Conservation (phyloP, 73 alveolate species). For the Tetrahymena malaccensis region DNA sequence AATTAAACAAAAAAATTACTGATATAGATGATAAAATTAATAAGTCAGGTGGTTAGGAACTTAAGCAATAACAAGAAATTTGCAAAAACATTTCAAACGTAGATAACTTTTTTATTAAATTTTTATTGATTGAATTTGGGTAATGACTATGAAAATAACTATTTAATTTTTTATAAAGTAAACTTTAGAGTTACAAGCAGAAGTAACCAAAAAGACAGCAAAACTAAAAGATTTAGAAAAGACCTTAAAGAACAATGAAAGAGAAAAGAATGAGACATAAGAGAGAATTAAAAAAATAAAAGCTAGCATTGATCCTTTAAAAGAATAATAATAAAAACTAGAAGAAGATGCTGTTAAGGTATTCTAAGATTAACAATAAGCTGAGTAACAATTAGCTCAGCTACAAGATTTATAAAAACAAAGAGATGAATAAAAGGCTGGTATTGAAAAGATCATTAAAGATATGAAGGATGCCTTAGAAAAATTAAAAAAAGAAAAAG, state of each 20-base stretch:
- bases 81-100: slow-evolving; percentile 34
- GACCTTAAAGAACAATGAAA: slow-evolving; percentile 31
- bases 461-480: not conserved
- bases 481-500: slow-evolving; percentile 13
- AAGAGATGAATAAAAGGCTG: not conserved
- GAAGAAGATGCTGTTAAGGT: slow-evolving; percentile 34
- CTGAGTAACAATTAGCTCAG: not conserved
- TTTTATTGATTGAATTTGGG: no score
- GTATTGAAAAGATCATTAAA: not conserved
- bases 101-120: slow-evolving; percentile 20
- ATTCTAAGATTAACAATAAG: slow-evolving; percentile 56
- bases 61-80: slow-evolving; percentile 46
- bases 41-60: slow-evolving; percentile 40
- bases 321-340: slow-evolving; percentile 12
- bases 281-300: slow-evolving; percentile 28
- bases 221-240: slow-evolving; percentile 44
- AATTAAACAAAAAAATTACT: not conserved
- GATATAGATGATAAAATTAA: slow-evolving; percentile 52
- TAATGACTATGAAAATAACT: not conserved
- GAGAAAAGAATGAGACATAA: slow-evolving; percentile 27
- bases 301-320: slow-evolving; percentile 9
- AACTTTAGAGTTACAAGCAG: slow-evolving; percentile 58
- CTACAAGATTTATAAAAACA: slow-evolving; percentile 2
- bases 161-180: slow-evolving; percentile 45
- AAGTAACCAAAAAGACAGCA: slow-evolving; percentile 44